A percentile compares a stretch with the other conserved stretches of the same genome.
Evolutionary conservation across 257 asterid species (phyloP).

Genomic region (Solanum pinnatisectum): DNA sequence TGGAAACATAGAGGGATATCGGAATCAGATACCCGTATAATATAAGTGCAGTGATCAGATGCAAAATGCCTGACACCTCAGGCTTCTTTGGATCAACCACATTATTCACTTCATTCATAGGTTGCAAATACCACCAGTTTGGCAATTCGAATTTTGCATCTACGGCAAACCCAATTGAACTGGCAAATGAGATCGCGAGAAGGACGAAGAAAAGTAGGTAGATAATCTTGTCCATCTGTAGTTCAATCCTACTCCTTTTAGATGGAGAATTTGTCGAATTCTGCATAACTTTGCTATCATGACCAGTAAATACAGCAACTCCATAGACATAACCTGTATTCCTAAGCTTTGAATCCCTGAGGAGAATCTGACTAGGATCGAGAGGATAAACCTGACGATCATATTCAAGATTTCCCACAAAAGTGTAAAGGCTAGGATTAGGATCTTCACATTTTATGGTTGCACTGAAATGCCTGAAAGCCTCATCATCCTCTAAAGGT

Average conservation of each 20-base stretch:
- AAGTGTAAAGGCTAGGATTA: constrained; percentile 74
- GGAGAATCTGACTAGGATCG: constrained; percentile 89
- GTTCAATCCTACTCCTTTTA: constrained; percentile 78
- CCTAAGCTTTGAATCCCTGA: constrained; percentile 90
- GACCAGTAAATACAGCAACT: constrained; percentile 80
- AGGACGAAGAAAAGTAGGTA: constrained; percentile 73
- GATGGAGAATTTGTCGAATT: constrained; percentile 88
- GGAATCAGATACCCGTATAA: constrained; percentile 89
- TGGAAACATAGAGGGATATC: constrained; percentile 87
- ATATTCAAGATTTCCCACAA: constrained; percentile 77
- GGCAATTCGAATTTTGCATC: constrained; percentile 67
- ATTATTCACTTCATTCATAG: constrained; percentile 35
- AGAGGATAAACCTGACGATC: constrained; percentile 55
- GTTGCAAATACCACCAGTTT: constrained; percentile 82
- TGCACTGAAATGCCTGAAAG: constrained; percentile 68
- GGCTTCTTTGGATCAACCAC: constrained; percentile 57
- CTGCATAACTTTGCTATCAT: constrained; percentile 93
- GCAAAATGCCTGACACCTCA: constrained; percentile 53
- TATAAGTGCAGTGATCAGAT: constrained; percentile 86
- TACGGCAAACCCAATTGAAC: constrained; percentile 67
- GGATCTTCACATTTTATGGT: constrained; percentile 84
- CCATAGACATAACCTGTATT: constrained; percentile 78
- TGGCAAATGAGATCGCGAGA: constrained; percentile 55
- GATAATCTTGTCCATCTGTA: constrained; percentile 86
- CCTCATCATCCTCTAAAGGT: constrained; percentile 44